A percentile compares a stretch with the other conserved stretches of the same genome.
Evolutionary conservation across 305 asterid genomes (phyloP).

Genomic region (Fraxinus ornus): DNA sequence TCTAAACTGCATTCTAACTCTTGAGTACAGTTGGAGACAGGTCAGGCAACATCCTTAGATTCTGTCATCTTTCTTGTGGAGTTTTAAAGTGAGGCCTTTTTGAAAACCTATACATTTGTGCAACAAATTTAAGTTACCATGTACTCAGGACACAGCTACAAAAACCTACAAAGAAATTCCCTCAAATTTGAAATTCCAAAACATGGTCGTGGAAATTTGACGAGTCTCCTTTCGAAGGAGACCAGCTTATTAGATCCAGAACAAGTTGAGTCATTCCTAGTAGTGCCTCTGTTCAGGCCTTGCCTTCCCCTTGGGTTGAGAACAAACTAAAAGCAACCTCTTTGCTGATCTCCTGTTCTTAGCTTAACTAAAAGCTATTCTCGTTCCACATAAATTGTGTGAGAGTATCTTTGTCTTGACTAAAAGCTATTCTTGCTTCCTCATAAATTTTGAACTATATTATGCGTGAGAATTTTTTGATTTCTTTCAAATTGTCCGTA

Average conservation of each 20-base stretch:
- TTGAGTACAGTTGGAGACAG: not conserved
- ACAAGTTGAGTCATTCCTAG: not conserved
- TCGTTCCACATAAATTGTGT: too few species aligned
- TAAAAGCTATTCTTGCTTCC: not conserved
- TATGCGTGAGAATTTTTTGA: not conserved
- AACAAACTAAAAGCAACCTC: not conserved
- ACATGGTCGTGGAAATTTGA: not conserved
- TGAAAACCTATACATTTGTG: not conserved
- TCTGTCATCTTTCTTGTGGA: not conserved
- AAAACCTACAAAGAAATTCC: not conserved
- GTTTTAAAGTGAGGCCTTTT: not conserved
- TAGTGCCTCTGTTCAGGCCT: not conserved
- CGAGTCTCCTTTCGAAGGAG: not conserved
- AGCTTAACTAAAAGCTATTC: too few species aligned
- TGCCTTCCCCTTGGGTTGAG: not conserved
- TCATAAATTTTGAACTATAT: not conserved
- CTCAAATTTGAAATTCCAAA: not conserved
- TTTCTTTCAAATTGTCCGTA: not conserved
- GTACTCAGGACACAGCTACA: constrained; percentile 2
- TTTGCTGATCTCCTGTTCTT: too few species aligned
- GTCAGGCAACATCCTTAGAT: not conserved
- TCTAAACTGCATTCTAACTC: not conserved
- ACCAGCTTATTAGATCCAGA: not conserved
- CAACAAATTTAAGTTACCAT: not conserved
- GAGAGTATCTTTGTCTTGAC: not conserved